Evolutionary conservation across 371 early-diverging fungal genomes (phyloP).

Genomic region (Mortierella sp.): DNA sequence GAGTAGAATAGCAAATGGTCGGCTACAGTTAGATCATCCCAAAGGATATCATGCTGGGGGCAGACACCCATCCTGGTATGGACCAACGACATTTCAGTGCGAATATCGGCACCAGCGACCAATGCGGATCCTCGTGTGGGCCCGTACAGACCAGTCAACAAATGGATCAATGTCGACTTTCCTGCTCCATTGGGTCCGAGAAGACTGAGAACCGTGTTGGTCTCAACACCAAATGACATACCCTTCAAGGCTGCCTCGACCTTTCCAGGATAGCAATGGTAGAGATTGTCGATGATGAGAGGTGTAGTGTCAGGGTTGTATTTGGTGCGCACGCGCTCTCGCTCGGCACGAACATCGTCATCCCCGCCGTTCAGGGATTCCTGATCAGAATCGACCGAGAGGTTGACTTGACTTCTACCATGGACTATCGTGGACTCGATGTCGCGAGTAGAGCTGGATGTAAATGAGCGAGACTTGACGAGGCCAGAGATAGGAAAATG

Average conservation of each 20-base stretch:
- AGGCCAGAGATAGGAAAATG: conserved; percentile 70
- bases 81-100: conserved; percentile 65
- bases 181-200: conserved; percentile 75
- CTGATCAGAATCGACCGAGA: conserved; percentile 66
- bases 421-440: conserved; percentile 39
- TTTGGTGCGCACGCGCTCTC: conserved; percentile 68
- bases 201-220: conserved; percentile 69
- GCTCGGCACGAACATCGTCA: conserved; percentile 71
- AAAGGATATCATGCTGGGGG: conserved; percentile 83
- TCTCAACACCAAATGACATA: conserved; percentile 54
- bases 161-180: conserved; percentile 78
- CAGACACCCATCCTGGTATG: conserved; percentile 80
- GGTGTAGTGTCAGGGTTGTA: conserved; percentile 43
- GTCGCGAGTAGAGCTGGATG: conserved; percentile 60
- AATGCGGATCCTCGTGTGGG: conserved; percentile 72
- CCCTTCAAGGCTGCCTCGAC: conserved; percentile 47
- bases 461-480: conserved; percentile 52
- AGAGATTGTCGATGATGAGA: conserved; percentile 47
- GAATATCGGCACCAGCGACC: conserved; percentile 73
- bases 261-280: conserved; percentile 46
- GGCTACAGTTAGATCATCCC: conserved; percentile 80
- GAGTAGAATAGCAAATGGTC: conserved; percentile 80
- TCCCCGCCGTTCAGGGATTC: conserved; percentile 63
- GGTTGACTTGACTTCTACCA: conserved; percentile 60
- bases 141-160: conserved; percentile 75